Conservation (phyloP, 2,329 filamentous ascomycete genomes). For the Penicillium sp. region DNA sequence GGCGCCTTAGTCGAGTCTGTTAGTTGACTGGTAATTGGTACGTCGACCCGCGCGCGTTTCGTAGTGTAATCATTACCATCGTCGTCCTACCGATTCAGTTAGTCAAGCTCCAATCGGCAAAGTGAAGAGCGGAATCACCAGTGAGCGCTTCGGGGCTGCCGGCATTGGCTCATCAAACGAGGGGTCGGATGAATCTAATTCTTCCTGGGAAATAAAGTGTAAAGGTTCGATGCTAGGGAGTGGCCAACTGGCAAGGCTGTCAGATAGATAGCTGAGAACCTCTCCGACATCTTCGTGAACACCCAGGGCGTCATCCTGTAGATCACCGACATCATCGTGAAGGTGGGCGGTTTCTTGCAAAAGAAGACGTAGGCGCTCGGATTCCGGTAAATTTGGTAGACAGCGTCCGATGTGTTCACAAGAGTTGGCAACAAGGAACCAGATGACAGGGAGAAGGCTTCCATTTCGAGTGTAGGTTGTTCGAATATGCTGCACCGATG, state of each 20-base stretch:
- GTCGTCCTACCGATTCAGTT: constrained; percentile 31
- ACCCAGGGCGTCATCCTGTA: constrained; percentile 42
- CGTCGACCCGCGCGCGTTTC: constrained; percentile 41
- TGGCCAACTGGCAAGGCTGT: constrained; percentile 40
- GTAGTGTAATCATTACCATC: constrained; percentile 27
- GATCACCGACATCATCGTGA: constrained; percentile 38
- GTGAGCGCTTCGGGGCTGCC: constrained; percentile 29
- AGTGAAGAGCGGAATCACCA: constrained; percentile 25
- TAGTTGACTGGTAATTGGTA: constrained; percentile 38
- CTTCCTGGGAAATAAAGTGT: constrained; percentile 31
- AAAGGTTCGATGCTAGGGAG: constrained; percentile 40
- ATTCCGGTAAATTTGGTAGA: constrained; percentile 37
- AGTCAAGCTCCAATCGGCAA: neutral
- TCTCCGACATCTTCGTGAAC: constrained; percentile 43
- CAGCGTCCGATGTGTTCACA: constrained; percentile 48
- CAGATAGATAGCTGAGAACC: constrained; percentile 35
- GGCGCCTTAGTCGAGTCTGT: constrained; percentile 34
- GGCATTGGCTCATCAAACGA: constrained; percentile 19
- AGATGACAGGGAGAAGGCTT: constrained; percentile 43
- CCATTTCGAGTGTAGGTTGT: constrained; percentile 36
- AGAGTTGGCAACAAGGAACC: constrained; percentile 46
- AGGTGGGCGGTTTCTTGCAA: constrained; percentile 35
- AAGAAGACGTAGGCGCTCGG: constrained; percentile 35
- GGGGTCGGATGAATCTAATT: constrained; percentile 21
- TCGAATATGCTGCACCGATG: constrained; percentile 40